phyloP scores from a whole-genome alignment of 768 basidiomycete genomes.

The Auricularia sp. region DNA sequence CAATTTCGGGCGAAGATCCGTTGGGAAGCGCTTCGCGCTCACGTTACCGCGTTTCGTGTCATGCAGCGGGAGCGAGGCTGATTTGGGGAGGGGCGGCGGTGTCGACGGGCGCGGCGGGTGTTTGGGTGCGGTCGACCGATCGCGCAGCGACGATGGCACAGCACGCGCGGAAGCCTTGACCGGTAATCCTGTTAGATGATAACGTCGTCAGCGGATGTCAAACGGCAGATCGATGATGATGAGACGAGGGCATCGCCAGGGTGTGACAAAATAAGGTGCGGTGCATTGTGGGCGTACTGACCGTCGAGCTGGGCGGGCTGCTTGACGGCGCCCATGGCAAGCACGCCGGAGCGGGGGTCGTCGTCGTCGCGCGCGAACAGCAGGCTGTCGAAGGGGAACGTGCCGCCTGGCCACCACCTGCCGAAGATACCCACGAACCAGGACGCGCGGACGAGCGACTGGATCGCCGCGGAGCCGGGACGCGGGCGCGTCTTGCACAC shows the following conservation, averaged over 20 bases:
- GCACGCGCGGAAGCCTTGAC: neutral
- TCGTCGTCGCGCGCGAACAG: conserved; percentile 72
- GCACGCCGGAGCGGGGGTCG: conserved; percentile 67
- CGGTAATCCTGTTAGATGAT: neutral
- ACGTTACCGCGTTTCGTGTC: conserved; percentile 30
- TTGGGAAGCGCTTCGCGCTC: conserved; percentile 1
- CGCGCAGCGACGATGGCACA: neutral
- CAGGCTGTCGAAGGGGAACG: conserved; percentile 37
- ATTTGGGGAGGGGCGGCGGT: conserved; percentile 77
- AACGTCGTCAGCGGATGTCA: neutral
- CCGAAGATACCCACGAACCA: conserved; percentile 92
- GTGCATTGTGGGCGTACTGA: conserved; percentile 22
- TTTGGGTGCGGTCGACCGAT: neutral
- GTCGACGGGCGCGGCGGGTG: conserved; percentile 46
- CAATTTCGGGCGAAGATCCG: conserved; percentile 15
- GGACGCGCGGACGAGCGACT: conserved; percentile 44
- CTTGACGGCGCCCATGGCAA: conserved; percentile 66
- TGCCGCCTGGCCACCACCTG: conserved; percentile 80
- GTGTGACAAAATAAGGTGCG: neutral
- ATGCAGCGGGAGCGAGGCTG: conserved; percentile 70
- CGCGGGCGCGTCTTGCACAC: neutral
- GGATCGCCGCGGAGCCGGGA: neutral
- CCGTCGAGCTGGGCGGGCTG: conserved; percentile 58
- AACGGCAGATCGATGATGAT: no score
- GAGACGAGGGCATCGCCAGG: no score